Evolutionary conservation across 108 stramenopile species (phyloP), one percentile per base, ranked within the genome.

Genomic region (Mediolabrus comicus): DNA sequence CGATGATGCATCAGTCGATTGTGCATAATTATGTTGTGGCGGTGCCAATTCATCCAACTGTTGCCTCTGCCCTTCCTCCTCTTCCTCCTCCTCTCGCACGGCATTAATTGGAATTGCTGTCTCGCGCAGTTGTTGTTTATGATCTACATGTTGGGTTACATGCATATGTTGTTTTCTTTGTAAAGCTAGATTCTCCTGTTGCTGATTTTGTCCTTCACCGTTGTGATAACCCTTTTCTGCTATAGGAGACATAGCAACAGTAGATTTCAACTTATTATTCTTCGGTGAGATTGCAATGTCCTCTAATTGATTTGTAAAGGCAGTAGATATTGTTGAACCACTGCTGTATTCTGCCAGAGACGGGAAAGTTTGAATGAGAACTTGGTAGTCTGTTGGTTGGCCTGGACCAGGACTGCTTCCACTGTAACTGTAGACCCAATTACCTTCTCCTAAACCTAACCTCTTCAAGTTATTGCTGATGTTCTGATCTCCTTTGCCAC

Each of bases 41-140:
- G 22, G 35, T 29, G 55, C 8, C 34, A 27, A 0, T 67, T 51
- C 31, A 16, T 56, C 52, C 16, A 34, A 24, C 27, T 28, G 24
- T 10, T 67, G 34, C 2, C 38, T 32, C 35, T 67, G 66, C 55
- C 31, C 26, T n/a, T 66, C 65, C 53, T 66, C 65, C 19, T 49
- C 26, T n/a, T 66, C 65, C 53, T 66, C 65, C 19, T 54, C 54
- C 17, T 66, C 54, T 26, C n/a, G 33, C 26, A 24, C 2, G 19
- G 33, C 54, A 53, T 67, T 38, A n/a, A n/a, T 43, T 43, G n/a
- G 19, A 14, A 28, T 17, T 28, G 39, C 22, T 25, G 54, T 26
- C 19, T 27, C 35, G n/a, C 53, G 56, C 53, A 56, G 1, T 17
- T 43, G n/a, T 1, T n/a, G n/a, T n/a, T n/a, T n/a, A n/a, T n/a